phyloP scores from a whole-genome alignment of 768 basidiomycete species.

The Leccinum sublutescens region DNA sequence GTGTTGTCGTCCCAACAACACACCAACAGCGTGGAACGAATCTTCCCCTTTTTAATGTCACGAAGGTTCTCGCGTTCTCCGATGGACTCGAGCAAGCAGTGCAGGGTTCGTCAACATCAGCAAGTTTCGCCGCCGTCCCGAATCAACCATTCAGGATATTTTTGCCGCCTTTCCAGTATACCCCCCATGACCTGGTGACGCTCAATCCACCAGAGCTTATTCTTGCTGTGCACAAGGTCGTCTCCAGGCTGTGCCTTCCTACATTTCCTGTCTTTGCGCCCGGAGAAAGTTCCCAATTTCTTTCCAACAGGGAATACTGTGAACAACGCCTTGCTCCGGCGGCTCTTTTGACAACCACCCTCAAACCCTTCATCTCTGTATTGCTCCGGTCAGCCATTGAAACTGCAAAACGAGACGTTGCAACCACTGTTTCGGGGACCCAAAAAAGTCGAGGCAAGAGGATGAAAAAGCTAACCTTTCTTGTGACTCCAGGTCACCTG shows the following conservation, averaged over 20 bases:
- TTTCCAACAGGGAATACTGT: slow-evolving; percentile 13
- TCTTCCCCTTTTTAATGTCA: slow-evolving; percentile 22
- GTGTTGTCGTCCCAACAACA: slow-evolving; percentile 20
- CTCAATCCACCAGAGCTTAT: slow-evolving; percentile 27
- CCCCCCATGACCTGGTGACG: slow-evolving; percentile 23
- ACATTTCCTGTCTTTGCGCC: slow-evolving; percentile 18
- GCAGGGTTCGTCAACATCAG: slow-evolving; percentile 2
- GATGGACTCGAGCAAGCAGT: slow-evolving; percentile 19
- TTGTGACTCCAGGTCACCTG: slow-evolving; percentile 41
- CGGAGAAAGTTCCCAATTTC: slow-evolving; percentile 7
- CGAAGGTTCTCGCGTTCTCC: slow-evolving; percentile 12
- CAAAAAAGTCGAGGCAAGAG: slow-evolving; percentile 22
- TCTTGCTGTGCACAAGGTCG: slow-evolving; percentile 27
- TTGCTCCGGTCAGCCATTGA: slow-evolving; percentile 36
- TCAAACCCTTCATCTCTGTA: slow-evolving; percentile 33
- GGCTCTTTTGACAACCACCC: slow-evolving; percentile 36
- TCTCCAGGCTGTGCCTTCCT: slow-evolving; percentile 20
- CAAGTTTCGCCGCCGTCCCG: not conserved
- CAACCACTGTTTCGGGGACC: slow-evolving; percentile 17
- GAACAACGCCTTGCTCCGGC: slow-evolving; percentile 35
- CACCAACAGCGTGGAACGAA: slow-evolving; percentile 20
- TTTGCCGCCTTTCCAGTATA: slow-evolving; percentile 15
- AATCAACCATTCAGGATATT: slow-evolving; percentile 3
- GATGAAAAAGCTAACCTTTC: slow-evolving; percentile 23
- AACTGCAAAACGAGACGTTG: slow-evolving; percentile 32